Conservation (phyloP, 441 rosid genomes). For the Populus hybrid region DNA sequence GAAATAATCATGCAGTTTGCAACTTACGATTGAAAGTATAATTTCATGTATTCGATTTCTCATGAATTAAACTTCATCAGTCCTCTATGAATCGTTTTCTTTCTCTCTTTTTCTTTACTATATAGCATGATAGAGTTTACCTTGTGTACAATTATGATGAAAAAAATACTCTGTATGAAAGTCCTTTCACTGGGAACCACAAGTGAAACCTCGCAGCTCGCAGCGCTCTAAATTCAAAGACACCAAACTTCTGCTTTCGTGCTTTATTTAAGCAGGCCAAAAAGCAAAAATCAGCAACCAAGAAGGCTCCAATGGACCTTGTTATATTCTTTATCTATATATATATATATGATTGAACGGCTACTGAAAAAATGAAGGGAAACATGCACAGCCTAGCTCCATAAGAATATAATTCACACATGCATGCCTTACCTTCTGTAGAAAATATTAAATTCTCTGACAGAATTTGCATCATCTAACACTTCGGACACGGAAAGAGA, state of each 20-base stretch:
- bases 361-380: neutral
- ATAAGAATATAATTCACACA: slow-evolving; percentile 1
- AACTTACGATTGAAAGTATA: too few species aligned
- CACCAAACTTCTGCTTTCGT: neutral
- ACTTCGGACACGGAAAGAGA: neutral
- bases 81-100: too few species aligned
- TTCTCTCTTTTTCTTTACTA: too few species aligned
- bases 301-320: neutral
- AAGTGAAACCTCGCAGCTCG: neutral
- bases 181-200: neutral
- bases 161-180: neutral
- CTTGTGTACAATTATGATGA: too few species aligned
- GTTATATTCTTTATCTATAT: too few species aligned
- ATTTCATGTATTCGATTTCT: too few species aligned
- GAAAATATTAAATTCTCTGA: slow-evolving; percentile 5
- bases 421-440: neutral
- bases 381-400: slow-evolving; percentile 4
- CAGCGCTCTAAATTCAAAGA: neutral
- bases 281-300: neutral
- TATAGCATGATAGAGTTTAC: too few species aligned
- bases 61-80: too few species aligned
- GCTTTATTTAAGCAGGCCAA: neutral
- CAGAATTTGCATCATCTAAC: neutral
- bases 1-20: too few species aligned
- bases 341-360: neutral